Conservation (phyloP, 768 basidiomycete species). For the Chalciporus sphaerocephalus region DNA sequence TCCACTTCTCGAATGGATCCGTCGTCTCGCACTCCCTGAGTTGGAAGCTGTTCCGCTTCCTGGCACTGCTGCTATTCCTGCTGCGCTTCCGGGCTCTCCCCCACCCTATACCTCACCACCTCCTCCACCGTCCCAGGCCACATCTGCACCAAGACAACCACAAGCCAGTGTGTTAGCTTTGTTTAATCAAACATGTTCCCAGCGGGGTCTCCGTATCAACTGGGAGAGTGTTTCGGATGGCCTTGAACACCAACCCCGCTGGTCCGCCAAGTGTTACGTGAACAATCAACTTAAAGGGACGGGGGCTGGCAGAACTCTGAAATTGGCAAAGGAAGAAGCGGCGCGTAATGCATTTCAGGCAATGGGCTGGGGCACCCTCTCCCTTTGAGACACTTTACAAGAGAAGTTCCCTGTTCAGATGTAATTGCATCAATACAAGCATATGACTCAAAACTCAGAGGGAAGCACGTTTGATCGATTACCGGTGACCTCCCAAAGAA, state of each 20-base stretch:
- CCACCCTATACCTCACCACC: conserved; percentile 20
- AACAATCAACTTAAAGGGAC: conserved; percentile 45
- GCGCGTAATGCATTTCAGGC: conserved; percentile 50
- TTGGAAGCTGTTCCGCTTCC: conserved; percentile 23
- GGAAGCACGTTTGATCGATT: background rate
- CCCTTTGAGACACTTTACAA: too few species aligned
- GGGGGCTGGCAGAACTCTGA: conserved; percentile 56
- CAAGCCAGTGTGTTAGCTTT: conserved; percentile 41
- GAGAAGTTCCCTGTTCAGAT: background rate
- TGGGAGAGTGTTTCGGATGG: conserved; percentile 48
- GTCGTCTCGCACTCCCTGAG: conserved; percentile 49
- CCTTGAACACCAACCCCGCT: conserved; percentile 51
- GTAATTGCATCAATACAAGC: background rate
- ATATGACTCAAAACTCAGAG: background rate
- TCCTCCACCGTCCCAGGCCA: conserved; percentile 14
- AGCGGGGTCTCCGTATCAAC: conserved; percentile 40
- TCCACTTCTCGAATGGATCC: conserved; percentile 54
- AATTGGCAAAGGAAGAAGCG: conserved; percentile 66
- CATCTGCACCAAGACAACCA: conserved; percentile 10
- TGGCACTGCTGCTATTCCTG: conserved; percentile 23
- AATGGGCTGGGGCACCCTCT: conserved; percentile 48
- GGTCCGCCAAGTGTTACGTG: conserved; percentile 52
- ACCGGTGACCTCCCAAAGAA: too few species aligned
- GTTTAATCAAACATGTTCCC: conserved; percentile 51
- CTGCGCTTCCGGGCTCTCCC: conserved; percentile 11